These are phyloP conservation scores for Actinomortierella ambigua DNA, from an alignment of 371 early-diverging fungal species.

Conservation along the genomic window DNA sequence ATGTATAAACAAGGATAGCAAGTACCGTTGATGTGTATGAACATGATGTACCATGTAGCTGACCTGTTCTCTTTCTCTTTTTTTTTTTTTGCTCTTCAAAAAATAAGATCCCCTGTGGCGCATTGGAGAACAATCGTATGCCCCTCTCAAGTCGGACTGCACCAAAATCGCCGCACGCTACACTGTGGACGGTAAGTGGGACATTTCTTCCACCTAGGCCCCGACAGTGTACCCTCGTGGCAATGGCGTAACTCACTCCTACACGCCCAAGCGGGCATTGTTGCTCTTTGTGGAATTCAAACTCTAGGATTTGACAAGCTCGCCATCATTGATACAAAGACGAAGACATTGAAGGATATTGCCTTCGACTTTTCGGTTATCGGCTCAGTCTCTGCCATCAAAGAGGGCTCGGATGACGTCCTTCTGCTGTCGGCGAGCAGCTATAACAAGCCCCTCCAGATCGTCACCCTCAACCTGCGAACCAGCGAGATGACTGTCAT, in stretches of 20 bases:
- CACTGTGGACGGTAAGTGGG: conserved; percentile 26
- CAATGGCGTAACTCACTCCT: too few species aligned
- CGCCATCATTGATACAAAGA: conserved; percentile 53
- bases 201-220: too few species aligned
- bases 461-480: conserved; percentile 29
- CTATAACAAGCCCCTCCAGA: conserved; percentile 27
- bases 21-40: conserved; percentile 6
- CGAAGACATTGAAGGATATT: conserved; percentile 51
- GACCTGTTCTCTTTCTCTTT: not conserved
- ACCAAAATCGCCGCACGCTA: conserved; percentile 50
- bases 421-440: conserved; percentile 26
- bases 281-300: too few species aligned
- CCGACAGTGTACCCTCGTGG: too few species aligned
- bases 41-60: too few species aligned
- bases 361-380: conserved; percentile 36
- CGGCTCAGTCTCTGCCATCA: conserved; percentile 16
- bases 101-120: conserved; percentile 39
- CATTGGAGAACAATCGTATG: conserved; percentile 37
- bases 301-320: conserved; percentile 42
- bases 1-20: too few species aligned
- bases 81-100: too few species aligned
- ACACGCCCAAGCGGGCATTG: too few species aligned
- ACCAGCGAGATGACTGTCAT: conserved; percentile 27
- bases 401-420: conserved; percentile 22
- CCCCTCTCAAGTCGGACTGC: conserved; percentile 51